These are phyloP conservation scores for Ottelia alismoides DNA, from an alignment of 106 monocot genomes.

Conservation along the genomic window DNA sequence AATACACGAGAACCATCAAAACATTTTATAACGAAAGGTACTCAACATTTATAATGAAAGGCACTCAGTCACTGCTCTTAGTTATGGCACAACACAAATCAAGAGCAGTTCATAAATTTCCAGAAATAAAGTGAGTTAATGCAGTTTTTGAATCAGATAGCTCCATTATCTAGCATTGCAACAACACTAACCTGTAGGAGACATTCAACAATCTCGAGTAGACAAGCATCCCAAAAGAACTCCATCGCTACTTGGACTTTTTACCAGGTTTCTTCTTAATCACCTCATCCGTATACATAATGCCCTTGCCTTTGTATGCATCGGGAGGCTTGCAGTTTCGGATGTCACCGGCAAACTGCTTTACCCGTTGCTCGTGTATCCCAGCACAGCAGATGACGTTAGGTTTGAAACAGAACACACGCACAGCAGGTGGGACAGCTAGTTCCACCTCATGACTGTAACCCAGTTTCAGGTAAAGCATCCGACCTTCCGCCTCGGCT, in stretches of 20 bases:
- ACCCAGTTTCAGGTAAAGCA: conserved; percentile 75
- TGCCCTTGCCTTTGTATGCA: conserved; percentile 90
- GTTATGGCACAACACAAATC: too few species aligned
- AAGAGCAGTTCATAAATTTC: too few species aligned
- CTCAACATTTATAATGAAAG: too few species aligned
- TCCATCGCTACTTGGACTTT: conserved; percentile 83
- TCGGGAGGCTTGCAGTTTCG: conserved; percentile 87
- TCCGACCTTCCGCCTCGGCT: conserved; percentile 59
- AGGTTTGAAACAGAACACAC: conserved; percentile 91
- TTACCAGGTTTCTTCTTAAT: conserved; percentile 86
- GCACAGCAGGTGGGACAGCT: conserved; percentile 70
- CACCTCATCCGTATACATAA: conserved; percentile 86
- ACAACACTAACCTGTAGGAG: too few species aligned
- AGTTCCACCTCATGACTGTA: conserved; percentile 93
- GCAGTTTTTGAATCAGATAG: too few species aligned
- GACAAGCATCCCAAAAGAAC: too few species aligned
- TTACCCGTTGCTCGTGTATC: conserved; percentile 73
- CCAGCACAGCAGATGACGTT: conserved; percentile 94
- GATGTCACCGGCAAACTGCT: conserved; percentile 83
- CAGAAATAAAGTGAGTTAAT: too few species aligned
- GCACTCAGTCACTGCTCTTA: too few species aligned
- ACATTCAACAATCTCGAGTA: too few species aligned
- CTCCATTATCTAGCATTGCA: too few species aligned
- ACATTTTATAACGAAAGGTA: too few species aligned
- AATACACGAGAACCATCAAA: too few species aligned